Base-by-base conservation (phyloP, 306 rosid genomes). In the Vigna unguiculata region DNA sequence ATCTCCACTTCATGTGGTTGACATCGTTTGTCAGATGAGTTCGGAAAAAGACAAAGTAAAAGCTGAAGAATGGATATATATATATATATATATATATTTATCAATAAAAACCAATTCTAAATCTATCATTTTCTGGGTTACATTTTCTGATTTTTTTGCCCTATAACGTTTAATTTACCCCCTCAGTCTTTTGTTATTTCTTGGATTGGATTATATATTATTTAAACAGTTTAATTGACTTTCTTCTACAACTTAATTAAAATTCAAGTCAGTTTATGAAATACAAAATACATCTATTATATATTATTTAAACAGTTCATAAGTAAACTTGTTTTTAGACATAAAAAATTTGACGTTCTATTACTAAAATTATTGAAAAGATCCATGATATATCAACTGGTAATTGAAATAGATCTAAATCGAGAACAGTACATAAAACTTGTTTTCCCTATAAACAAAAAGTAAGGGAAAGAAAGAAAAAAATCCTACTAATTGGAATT, bases 1-100 rank as follows among this genome's bases (percentile, higher is more conserved):
- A 52, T 74, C 74, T 52, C 45, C 32, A 24, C 36, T 46, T 13
- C 78, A 49, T 78, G 77, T 69, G 63, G 69, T 82, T 64, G 46
- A 30, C 58, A 59, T 49, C 15, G 51, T 77, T 78, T 83, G 76
- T 49, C 65, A 36, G 41, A 7, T 34, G 43, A 54, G 36, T 4
- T 32, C 6, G 36, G 6, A 32, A 32, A 32, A 32, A 32, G 36
- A 32, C 36, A 32, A 24, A 24, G 36, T 32, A 68, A 60, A 57
- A 66, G 70, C 20, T 45, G 49, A 34, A 72, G 6, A 34, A 22
- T 67, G 65, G 32, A 57, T 12, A 40, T 47, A n/a, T n/a, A n/a
- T n/a, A n/a, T n/a, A n/a, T n/a, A 57, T 12, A 40, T 47, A n/a
- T n/a, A n/a, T n/a, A 12, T 49, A 47, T 4, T 49, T 15, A 54